Percentiles rank a stretch among this genome's conserved stretches.
Conservation (phyloP, 768 basidiomycete species). For the Termitomyces sp. region DNA sequence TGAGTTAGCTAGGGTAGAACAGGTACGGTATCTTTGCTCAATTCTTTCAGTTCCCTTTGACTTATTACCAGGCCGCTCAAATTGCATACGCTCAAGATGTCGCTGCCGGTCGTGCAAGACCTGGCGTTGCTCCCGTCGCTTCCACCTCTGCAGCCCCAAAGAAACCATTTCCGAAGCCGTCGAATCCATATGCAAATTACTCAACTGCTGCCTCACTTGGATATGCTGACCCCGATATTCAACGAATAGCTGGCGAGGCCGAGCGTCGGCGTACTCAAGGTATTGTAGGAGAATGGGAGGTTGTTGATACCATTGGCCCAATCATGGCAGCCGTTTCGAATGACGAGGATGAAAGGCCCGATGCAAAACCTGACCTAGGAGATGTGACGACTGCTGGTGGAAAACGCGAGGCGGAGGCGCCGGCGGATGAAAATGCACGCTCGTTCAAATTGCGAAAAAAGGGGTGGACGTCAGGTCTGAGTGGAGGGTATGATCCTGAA, state of each 20-base stretch:
- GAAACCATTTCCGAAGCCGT: slow-evolving; percentile 44
- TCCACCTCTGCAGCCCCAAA: slow-evolving; percentile 27
- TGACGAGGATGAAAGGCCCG: slow-evolving; percentile 8
- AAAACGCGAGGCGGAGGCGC: slow-evolving; percentile 34
- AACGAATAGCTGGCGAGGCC: slow-evolving; percentile 53
- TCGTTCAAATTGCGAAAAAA: slow-evolving; percentile 68
- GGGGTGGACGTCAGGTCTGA: slow-evolving; percentile 53
- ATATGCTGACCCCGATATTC: slow-evolving; percentile 70
- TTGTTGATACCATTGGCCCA: slow-evolving; percentile 36
- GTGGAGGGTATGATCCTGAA: slow-evolving; percentile 80
- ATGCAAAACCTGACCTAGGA: slow-evolving; percentile 10
- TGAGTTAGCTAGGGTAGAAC: slow-evolving; percentile 84
- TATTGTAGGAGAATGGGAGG: slow-evolving; percentile 73
- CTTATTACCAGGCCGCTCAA: slow-evolving; percentile 57
- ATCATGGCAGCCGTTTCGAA: slow-evolving; percentile 16
- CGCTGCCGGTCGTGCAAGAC: slow-evolving; percentile 56
- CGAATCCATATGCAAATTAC: slow-evolving; percentile 78
- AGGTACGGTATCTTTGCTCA: slow-evolving; percentile 36
- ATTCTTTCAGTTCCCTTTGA: background rate
- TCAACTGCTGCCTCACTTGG: slow-evolving; percentile 84
- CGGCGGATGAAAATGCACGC: slow-evolving; percentile 43
- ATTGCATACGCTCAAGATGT: slow-evolving; percentile 78
- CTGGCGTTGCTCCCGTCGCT: slow-evolving; percentile 24
- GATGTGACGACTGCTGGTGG: slow-evolving; percentile 15
- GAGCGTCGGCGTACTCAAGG: slow-evolving; percentile 61